Percentiles rank a stretch among this genome's conserved stretches.
Evolutionary conservation across 225 moss, liverwort and hornwort species (phyloP).

Genomic region (Straminergon stramineum): DNA sequence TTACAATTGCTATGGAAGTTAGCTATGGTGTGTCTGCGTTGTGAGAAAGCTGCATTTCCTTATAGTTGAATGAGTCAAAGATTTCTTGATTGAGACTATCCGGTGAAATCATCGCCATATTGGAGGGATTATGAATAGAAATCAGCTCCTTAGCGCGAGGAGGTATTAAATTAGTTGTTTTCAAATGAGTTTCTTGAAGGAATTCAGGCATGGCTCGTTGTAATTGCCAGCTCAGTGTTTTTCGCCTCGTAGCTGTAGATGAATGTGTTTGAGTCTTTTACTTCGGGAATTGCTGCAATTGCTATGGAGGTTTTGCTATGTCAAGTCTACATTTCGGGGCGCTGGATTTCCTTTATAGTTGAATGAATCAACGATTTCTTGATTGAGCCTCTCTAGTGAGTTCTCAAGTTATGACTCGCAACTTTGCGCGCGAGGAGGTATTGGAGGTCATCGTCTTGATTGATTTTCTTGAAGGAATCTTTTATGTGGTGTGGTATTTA

Average conservation of each 20-base stretch:
- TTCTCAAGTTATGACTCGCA: background rate
- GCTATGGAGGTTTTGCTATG: background rate
- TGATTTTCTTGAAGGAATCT: background rate
- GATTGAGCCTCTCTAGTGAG: background rate
- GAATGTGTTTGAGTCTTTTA: background rate
- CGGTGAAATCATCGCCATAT: background rate
- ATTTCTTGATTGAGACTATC: background rate
- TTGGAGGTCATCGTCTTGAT: background rate
- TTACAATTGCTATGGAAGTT: background rate
- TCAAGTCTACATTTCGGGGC: background rate
- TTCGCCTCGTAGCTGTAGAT: background rate
- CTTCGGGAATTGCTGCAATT: background rate
- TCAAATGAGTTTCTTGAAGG: background rate
- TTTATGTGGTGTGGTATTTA: background rate
- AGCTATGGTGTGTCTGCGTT: background rate
- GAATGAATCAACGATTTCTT: background rate
- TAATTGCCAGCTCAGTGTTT: background rate
- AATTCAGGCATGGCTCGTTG: background rate
- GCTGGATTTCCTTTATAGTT: background rate
- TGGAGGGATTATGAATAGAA: background rate
- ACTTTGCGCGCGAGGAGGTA: background rate
- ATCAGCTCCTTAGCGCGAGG: background rate
- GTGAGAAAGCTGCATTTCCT: background rate
- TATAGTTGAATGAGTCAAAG: constrained; percentile 1
- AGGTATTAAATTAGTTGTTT: background rate